Conservation (phyloP, 371 early-diverging fungal species). For the Mortierella sp. region DNA sequence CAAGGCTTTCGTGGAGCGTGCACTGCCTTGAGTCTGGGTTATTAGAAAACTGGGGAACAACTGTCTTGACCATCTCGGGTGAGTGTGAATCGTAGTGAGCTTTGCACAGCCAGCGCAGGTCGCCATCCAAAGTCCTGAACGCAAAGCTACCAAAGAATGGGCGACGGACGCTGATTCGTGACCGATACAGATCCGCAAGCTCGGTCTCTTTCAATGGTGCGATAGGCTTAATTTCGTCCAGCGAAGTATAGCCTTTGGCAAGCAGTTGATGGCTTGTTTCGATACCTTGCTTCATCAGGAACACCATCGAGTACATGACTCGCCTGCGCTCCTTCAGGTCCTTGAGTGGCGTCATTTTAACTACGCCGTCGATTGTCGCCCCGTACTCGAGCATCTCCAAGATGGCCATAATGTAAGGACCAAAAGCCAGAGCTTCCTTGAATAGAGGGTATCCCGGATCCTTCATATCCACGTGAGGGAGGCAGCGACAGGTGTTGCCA, state of each 20-base stretch:
- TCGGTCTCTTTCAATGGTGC: constrained; percentile 20
- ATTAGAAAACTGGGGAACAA: background rate
- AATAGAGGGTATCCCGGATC: constrained; percentile 1
- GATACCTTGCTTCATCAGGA: constrained; percentile 32
- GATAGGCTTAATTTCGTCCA: constrained; percentile 29
- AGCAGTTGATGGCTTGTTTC: constrained; percentile 27
- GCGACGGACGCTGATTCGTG: constrained; percentile 2
- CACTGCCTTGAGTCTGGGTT: constrained; percentile 1
- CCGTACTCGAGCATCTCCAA: constrained; percentile 48
- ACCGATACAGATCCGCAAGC: constrained; percentile 15
- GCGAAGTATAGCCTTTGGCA: constrained; percentile 18
- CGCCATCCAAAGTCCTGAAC: constrained; percentile 22
- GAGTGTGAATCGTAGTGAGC: constrained; percentile 11
- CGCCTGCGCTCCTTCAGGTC: constrained; percentile 10
- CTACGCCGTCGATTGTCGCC: constrained; percentile 16
- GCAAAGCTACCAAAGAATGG: constrained; percentile 6
- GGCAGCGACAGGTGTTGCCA: constrained; percentile 4
- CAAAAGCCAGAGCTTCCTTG: constrained; percentile 23
- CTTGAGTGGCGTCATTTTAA: constrained; percentile 13
- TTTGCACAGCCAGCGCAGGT: constrained; percentile 35
- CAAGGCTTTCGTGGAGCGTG: background rate
- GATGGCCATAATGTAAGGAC: constrained; percentile 39
- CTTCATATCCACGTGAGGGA: constrained; percentile 12
- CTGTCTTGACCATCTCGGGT: background rate
- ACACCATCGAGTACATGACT: constrained; percentile 30